A percentile compares a stretch with the other conserved stretches of the same genome.
phyloP scores from a whole-genome alignment of 495 filamentous ascomycete species.

The Annulohypoxylon stygium region DNA sequence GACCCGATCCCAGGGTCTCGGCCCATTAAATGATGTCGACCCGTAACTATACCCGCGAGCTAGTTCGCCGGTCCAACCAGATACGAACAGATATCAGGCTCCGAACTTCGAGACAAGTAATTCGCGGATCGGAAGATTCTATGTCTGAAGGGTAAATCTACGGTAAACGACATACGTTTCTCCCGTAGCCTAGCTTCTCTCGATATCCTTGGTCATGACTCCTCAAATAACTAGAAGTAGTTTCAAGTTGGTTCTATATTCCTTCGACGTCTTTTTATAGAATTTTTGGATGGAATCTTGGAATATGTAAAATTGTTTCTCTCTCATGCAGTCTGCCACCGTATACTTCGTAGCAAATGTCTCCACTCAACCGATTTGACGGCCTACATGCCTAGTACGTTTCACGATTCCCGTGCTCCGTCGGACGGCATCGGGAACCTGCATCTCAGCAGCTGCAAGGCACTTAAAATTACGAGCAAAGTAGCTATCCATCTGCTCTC shows the following conservation, averaged over 20 bases:
- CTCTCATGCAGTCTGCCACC: background rate
- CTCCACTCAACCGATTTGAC: background rate
- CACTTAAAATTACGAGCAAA: slow-evolving; percentile 37
- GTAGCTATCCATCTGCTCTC: slow-evolving; percentile 16
- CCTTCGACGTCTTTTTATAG: background rate
- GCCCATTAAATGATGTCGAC: slow-evolving; percentile 28
- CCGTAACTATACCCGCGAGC: slow-evolving; percentile 37
- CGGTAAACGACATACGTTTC: slow-evolving; percentile 39
- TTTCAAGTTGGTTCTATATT: background rate
- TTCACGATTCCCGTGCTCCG: slow-evolving; percentile 23
- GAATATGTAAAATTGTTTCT: background rate
- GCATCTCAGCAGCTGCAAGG: slow-evolving; percentile 45
- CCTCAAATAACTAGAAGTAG: background rate
- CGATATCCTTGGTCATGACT: background rate
- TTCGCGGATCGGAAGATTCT: slow-evolving; percentile 39
- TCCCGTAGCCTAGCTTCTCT: slow-evolving; percentile 18
- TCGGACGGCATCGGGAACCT: slow-evolving; percentile 45
- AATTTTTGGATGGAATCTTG: background rate
- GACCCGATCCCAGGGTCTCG: slow-evolving; percentile 29
- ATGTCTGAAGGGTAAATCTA: slow-evolving; percentile 32
- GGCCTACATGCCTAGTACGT: slow-evolving; percentile 6
- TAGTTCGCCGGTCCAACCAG: slow-evolving; percentile 1
- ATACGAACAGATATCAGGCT: slow-evolving; percentile 8
- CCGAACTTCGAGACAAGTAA: slow-evolving; percentile 17
- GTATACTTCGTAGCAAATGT: background rate